phyloP scores from a whole-genome alignment of 1,284 basidiomycete genomes.

The Sporisorium sorghi region DNA sequence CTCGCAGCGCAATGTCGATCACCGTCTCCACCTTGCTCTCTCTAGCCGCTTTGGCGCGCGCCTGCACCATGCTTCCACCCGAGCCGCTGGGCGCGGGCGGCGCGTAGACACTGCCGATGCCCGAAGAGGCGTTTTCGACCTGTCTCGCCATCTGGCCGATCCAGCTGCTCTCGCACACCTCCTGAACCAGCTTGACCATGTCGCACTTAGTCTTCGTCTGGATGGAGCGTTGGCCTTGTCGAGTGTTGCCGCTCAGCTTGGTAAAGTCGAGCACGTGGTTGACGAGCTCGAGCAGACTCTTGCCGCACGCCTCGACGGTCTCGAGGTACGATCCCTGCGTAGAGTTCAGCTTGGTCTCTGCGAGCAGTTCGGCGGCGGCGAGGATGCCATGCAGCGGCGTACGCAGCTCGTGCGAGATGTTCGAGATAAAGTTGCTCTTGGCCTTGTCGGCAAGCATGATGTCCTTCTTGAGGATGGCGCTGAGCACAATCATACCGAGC shows the following conservation, averaged over 20 bases:
- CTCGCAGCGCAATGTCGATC: conserved; percentile 82
- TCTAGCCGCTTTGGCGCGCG: conserved; percentile 33
- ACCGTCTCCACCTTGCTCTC: conserved; percentile 81
- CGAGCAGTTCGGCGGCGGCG: conserved; percentile 87
- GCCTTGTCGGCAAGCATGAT: conserved; percentile 96
- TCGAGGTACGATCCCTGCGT: conserved; percentile 88
- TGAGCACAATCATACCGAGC: conserved; percentile 90
- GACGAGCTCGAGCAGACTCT: conserved; percentile 75
- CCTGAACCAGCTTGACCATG: conserved; percentile 88
- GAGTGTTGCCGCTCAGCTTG: conserved; percentile 82
- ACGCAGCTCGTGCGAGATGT: conserved; percentile 86
- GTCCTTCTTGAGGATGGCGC: conserved; percentile 88
- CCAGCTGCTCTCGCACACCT: conserved; percentile 94
- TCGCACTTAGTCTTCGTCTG: conserved; percentile 71
- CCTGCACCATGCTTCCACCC: conserved; percentile 26
- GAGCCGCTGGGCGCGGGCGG: conserved; percentile 70
- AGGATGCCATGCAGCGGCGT: conserved; percentile 75
- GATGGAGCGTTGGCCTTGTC: conserved; percentile 63
- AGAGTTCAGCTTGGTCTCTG: conserved; percentile 82
- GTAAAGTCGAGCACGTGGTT: conserved; percentile 98
- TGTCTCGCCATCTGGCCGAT: conserved; percentile 85
- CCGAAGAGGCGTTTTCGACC: conserved; percentile 71
- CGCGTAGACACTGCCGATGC: conserved; percentile 92
- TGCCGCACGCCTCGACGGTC: conserved; percentile 73
- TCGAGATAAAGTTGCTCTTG: conserved; percentile 86